These are phyloP conservation scores for Hanseniaspora uvarum DNA, from an alignment of 1,139 yeast genomes.

Conservation along the genomic window DNA sequence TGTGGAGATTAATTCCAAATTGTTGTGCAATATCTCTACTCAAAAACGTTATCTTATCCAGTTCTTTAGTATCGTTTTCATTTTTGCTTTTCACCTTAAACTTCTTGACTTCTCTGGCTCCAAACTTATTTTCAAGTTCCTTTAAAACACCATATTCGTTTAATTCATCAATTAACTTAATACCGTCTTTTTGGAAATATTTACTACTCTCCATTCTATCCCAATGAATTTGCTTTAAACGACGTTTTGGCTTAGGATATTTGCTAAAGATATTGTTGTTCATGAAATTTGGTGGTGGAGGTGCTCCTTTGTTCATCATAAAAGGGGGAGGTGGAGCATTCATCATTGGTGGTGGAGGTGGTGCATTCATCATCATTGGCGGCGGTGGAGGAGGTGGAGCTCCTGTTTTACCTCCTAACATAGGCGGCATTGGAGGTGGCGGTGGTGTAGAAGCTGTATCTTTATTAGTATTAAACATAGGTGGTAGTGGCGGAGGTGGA, in stretches of 20 bases:
- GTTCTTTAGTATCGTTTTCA: conserved; percentile 20
- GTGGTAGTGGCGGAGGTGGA: conserved; percentile 23
- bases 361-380: conserved; percentile 25
- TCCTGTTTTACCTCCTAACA: conserved; percentile 19
- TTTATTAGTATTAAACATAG: conserved; percentile 7
- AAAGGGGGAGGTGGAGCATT: conserved; percentile 33
- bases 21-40: conserved; percentile 68
- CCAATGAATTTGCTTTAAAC: conserved; percentile 76
- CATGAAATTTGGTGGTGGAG: conserved; percentile 30
- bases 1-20: conserved; percentile 65
- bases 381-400: conserved; percentile 28
- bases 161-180: conserved; percentile 49
- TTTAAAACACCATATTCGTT: conserved; percentile 62
- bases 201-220: conserved; percentile 58
- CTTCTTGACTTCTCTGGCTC: conserved; percentile 49
- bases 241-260: conserved; percentile 66
- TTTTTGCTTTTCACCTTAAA: conserved; percentile 21
- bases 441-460: conserved; percentile 19
- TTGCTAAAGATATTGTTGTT: conserved; percentile 40
- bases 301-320: conserved; percentile 23
- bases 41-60: conserved; percentile 48
- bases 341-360: conserved; percentile 21
- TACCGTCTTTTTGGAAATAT: conserved; percentile 41
- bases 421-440: conserved; percentile 28
- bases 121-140: conserved; percentile 64